phyloP scores from a whole-genome alignment of 805 yeast species.

The Citeromyces nyonsensis region DNA sequence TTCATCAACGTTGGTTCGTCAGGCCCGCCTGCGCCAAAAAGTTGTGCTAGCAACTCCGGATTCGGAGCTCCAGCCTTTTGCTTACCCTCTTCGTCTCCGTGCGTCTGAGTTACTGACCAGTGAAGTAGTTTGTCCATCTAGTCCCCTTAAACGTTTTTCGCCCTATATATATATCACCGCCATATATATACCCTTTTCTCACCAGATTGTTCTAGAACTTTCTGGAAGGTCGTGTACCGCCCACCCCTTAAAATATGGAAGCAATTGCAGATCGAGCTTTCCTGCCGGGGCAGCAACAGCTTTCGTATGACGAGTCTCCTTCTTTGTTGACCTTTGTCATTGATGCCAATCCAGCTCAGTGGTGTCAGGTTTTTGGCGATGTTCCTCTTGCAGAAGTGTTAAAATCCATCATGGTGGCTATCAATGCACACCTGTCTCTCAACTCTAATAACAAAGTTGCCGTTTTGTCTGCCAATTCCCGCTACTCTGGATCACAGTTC shows the following conservation, averaged over 20 bases:
- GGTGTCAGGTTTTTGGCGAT: conserved; percentile 31
- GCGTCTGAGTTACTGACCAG: conserved; percentile 79
- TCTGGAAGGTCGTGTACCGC: not conserved
- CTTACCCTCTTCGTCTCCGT: conserved; percentile 56
- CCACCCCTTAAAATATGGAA: conserved; percentile 45
- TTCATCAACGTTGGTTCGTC: conserved; percentile 88
- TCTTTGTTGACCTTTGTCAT: conserved; percentile 65
- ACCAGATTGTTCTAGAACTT: conserved; percentile 1
- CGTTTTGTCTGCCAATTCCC: conserved; percentile 59
- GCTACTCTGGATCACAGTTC: conserved; percentile 38
- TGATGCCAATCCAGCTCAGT: conserved; percentile 62
- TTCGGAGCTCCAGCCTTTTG: conserved; percentile 56
- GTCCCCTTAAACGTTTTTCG: no score
- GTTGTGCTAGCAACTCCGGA: conserved; percentile 62
- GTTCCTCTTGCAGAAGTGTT: conserved; percentile 42
- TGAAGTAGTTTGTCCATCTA: conserved; percentile 86
- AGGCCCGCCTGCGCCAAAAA: conserved; percentile 49
- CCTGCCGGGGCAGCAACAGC: conserved; percentile 42
- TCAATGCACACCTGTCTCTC: conserved; percentile 79
- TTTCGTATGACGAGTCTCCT: conserved; percentile 47
- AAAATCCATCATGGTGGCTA: conserved; percentile 52
- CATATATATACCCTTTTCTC: not conserved
- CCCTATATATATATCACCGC: not conserved
- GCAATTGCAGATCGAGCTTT: conserved; percentile 51
- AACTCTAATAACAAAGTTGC: conserved; percentile 78